Base-by-base conservation (phyloP, 2,329 filamentous ascomycete species). In the Hymenoscyphus linearis region DNA sequence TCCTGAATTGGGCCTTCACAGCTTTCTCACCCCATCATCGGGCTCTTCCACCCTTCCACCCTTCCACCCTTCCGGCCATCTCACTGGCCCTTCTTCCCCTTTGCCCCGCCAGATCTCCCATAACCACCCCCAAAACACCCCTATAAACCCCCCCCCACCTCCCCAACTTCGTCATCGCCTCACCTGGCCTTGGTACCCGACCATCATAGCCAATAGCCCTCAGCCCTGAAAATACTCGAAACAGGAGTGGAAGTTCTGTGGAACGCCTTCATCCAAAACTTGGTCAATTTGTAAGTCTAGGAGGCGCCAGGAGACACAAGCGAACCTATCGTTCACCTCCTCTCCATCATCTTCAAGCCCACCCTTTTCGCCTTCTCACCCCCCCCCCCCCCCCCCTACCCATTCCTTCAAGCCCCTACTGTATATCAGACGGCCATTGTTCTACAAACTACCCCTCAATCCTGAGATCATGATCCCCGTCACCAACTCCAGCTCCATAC, bases 241-340 rank as follows among this genome's bases (percentile, higher is more conserved):
- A 67, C 67, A 53, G 58, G 34, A 55, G 63, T 65, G 62, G 60
- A 64, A 67, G 54, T 22, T 34, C 59, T 18, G 63, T 65, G 62
- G 60, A 64, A 67, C 57, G 27, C 40, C 59, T 18, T 7, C n/a
- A 12, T 14, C n/a, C 36, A 58, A 47, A 16, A 16, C 7, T n/a
- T n/a, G n/a, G n/a, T n/a, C n/a, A n/a, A n/a, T n/a, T n/a, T n/a
- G n/a, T n/a, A n/a, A 31, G 27, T 31, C 9, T 7, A 7, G 9
- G 27, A 31, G 9, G 27, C 27, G n/a, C 9, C 27, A 31, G 27
- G 36, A n/a, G 25, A 4, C 22, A 47, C 22, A 31, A 54, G 25
- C 18, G 40, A 27, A 25, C 25, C 47, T 44, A 26, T 50, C 40
- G 9, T 35, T 25, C 26, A 35, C 26, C 18, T 56, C 36, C 60